Conservation (phyloP, 768 basidiomycete species). For the Leucocoprinus birnbaumii region DNA sequence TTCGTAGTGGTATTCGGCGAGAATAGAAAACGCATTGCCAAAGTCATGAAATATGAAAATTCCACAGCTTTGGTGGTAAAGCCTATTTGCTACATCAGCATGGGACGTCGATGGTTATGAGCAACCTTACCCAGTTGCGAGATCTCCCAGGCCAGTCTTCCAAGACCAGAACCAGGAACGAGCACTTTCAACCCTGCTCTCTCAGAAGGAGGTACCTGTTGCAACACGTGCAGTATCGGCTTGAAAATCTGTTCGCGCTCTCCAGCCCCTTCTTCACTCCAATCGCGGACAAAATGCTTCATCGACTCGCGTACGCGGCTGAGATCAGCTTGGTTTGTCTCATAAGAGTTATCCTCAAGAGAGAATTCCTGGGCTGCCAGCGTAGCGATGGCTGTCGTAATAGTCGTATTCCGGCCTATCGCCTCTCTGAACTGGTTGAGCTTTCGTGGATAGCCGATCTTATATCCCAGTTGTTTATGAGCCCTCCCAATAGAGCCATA, state of each 20-base stretch:
- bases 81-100: slow-evolving; percentile 26
- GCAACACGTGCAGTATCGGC: slow-evolving; percentile 52
- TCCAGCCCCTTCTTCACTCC: slow-evolving; percentile 53
- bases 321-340: slow-evolving; percentile 32
- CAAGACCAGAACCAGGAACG: slow-evolving; percentile 63
- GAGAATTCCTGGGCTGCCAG: slow-evolving; percentile 22
- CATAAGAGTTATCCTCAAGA: slow-evolving; percentile 14
- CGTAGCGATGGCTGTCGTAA: slow-evolving; percentile 39
- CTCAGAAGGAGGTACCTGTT: slow-evolving; percentile 22
- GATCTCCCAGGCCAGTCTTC: slow-evolving; percentile 68
- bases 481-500: slow-evolving; percentile 41
- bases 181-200: slow-evolving; percentile 41
- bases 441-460: slow-evolving; percentile 54
- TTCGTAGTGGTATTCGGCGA: slow-evolving; percentile 40
- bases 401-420: slow-evolving; percentile 32
- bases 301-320: slow-evolving; percentile 54
- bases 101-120: background rate
- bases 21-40: slow-evolving; percentile 56
- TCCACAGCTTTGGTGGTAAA: slow-evolving; percentile 62
- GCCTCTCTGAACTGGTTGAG: slow-evolving; percentile 40
- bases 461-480: slow-evolving; percentile 47
- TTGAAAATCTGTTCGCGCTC: slow-evolving; percentile 57
- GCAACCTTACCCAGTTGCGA: slow-evolving; percentile 50
- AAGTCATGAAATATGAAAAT: slow-evolving; percentile 63
- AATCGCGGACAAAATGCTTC: slow-evolving; percentile 71